A percentile compares a stretch with the other conserved stretches of the same genome.
Conservation (phyloP, 768 basidiomycete genomes). For the Steccherinum ochraceum region DNA sequence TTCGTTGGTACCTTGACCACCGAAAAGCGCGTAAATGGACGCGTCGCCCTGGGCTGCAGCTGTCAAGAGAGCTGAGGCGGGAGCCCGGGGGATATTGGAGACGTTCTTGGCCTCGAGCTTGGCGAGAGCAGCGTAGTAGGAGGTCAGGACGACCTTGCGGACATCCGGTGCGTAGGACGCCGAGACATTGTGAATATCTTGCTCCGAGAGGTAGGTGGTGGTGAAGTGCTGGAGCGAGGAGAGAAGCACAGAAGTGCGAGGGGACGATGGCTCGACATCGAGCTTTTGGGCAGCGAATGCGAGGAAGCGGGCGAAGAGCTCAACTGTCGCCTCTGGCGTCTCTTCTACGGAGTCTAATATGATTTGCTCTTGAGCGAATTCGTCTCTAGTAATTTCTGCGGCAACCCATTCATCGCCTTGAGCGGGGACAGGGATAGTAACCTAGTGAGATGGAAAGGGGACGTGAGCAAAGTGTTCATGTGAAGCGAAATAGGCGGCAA, state of each 20-base stretch:
- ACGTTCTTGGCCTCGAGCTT: constrained; percentile 54
- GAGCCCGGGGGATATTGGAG: constrained; percentile 49
- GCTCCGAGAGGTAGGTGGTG: constrained; percentile 57
- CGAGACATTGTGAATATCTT: constrained; percentile 79
- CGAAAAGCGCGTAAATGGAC: constrained; percentile 88
- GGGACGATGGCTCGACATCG: constrained; percentile 41
- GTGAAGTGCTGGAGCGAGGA: constrained; percentile 77
- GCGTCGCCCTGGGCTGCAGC: constrained; percentile 58
- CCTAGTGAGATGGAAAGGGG: constrained; percentile 31
- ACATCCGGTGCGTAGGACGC: constrained; percentile 69
- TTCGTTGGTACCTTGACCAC: constrained; percentile 97
- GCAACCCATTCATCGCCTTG: constrained; percentile 80
- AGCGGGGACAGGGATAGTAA: constrained; percentile 87
- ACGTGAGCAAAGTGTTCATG: neutral
- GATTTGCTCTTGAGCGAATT: constrained; percentile 58
- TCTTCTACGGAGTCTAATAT: constrained; percentile 31
- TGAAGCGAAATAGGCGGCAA: too few species aligned
- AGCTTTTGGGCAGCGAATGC: constrained; percentile 64
- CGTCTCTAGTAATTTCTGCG: constrained; percentile 87
- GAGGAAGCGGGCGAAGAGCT: constrained; percentile 81
- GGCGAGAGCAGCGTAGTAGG: constrained; percentile 76
- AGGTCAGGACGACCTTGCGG: constrained; percentile 67
- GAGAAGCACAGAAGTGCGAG: constrained; percentile 62
- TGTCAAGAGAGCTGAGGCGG: constrained; percentile 62
- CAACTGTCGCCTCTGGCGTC: constrained; percentile 58